phyloP scores from a whole-genome alignment of 1,139 yeast genomes.

The Yamadazyma membranifaciens region DNA sequence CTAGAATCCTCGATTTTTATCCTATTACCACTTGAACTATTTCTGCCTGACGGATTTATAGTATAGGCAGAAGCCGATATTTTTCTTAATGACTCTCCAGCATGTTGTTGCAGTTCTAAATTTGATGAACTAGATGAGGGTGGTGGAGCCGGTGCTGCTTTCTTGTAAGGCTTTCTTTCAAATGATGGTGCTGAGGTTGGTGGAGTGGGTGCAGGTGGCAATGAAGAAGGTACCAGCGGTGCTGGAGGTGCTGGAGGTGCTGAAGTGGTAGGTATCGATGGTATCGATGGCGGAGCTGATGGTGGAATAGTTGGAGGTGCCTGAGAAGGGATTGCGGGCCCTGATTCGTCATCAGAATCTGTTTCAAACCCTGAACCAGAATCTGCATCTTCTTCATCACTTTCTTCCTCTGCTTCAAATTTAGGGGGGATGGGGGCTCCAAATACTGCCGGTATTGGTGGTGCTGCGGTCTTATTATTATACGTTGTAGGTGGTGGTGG shows the following conservation, averaged over 20 bases:
- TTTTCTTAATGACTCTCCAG: constrained; percentile 51
- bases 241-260: constrained; percentile 9
- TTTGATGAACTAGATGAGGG: constrained; percentile 21
- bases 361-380: constrained; percentile 11
- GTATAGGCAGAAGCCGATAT: constrained; percentile 61
- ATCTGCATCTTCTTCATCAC: constrained; percentile 5
- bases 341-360: constrained; percentile 13
- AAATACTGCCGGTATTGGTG: constrained; percentile 16
- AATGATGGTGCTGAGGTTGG: constrained; percentile 11
- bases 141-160: constrained; percentile 20
- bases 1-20: constrained; percentile 63
- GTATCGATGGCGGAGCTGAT: constrained; percentile 11
- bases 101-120: constrained; percentile 44
- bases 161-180: constrained; percentile 17
- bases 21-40: constrained; percentile 20
- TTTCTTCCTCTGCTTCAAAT: background rate
- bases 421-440: constrained; percentile 14
- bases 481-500: constrained; percentile 6
- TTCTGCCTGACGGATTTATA: constrained; percentile 27
- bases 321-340: constrained; percentile 11
- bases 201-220: constrained; percentile 10
- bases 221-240: constrained; percentile 14
- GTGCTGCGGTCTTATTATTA: constrained; percentile 5
- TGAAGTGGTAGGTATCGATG: constrained; percentile 9
- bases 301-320: constrained; percentile 9